Evolutionary conservation across 2,329 filamentous ascomycete genomes (phyloP), one percentile per base, ranked within the genome.

Genomic region (Pseudogymnoascus sp.): DNA sequence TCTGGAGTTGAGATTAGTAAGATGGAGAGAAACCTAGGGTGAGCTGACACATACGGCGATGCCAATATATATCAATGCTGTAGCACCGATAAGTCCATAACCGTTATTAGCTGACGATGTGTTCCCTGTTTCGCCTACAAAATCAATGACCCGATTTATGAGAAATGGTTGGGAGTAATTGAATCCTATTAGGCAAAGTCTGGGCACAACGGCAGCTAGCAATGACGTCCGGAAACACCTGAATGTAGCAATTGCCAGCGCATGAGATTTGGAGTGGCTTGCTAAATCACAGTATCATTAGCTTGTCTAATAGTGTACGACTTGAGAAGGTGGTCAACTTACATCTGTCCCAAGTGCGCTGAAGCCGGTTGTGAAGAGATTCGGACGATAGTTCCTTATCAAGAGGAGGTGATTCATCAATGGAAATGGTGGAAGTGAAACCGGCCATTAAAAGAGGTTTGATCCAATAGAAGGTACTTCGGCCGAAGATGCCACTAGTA

Each of bases 121-220:
- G 11, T 63, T 67, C 16, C 69, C 67, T 0, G 74, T 67, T 34
- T 66, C 68, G n/a, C 71, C 68, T 2, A 76, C 71, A n/a, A 72
- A 73, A 5, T 62, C 60, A 25, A 78, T 71, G 0, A 74, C 68
- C 1, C 72, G 68, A 28, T 74, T 72, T 66, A 80, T 76, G 23
- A 81, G 75, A 19, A 81, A 78, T 0, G 79, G 79, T 37, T 81
- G 79, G 4, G 77, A 73, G 62, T 80, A 79, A 7, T 69, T 75
- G 67, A 81, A 79, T 3, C 72, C 78, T 1, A 72, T 75, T 25
- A 73, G 74, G 8, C 74, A 71, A 1, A 79, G 68, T 0, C 79
- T 74, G 1, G 78, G 76, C 4, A 75, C 1, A 72, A 70, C 1
- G 71, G 34, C 6, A 77, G 68, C 1, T 73, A 71, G 68, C 69